phyloP scores from a whole-genome alignment of 2,329 filamentous ascomycete genomes.

The Venturia effusa region DNA sequence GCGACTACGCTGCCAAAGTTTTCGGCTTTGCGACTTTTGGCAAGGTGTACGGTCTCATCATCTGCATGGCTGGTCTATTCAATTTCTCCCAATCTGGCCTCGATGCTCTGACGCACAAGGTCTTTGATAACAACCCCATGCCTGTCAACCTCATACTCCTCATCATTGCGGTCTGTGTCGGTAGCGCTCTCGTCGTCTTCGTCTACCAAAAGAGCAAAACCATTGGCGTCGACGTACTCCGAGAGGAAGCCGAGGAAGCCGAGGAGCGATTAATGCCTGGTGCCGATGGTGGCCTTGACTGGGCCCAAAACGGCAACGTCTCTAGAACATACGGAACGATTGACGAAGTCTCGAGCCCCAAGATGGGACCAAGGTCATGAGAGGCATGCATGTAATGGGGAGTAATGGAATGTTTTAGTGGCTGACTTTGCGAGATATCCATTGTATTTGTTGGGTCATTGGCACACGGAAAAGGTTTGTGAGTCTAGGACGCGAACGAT shows the following conservation, averaged over 20 bases:
- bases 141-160: conserved; percentile 67
- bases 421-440: not conserved
- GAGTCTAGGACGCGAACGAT: not conserved
- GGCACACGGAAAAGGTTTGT: not conserved
- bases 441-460: not conserved
- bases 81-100: conserved; percentile 77
- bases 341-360: not conserved
- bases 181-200: conserved; percentile 54
- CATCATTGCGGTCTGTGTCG: conserved; percentile 49
- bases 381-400: not conserved
- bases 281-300: not conserved
- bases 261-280: conserved; percentile 26
- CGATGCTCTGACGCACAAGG: conserved; percentile 65
- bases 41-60: conserved; percentile 86
- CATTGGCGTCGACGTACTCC: conserved; percentile 30
- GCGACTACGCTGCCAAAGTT: conserved; percentile 80
- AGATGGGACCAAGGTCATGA: not conserved
- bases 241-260: conserved; percentile 34
- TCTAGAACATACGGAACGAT: not conserved
- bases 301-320: not conserved
- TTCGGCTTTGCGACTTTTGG: conserved; percentile 88
- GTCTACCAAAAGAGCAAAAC: conserved; percentile 44
- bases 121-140: conserved; percentile 60
- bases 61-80: conserved; percentile 71
- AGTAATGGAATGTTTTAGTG: not conserved